Base-by-base conservation (phyloP, 805 yeast genomes). In the Metschnikowia amazonensis region DNA sequence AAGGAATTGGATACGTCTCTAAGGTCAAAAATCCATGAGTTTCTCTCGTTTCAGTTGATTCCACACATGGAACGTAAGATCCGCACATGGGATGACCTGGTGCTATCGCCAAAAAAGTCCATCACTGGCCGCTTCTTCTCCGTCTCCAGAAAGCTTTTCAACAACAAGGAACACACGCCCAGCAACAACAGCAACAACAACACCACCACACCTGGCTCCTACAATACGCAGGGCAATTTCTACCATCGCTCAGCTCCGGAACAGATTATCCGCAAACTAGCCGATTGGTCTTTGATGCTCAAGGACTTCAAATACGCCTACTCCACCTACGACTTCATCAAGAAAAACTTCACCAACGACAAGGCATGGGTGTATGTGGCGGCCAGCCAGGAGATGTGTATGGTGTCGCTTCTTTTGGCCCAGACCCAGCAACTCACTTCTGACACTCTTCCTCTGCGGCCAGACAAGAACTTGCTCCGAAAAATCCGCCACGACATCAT, bases 201-300 rank as follows among this genome's bases (percentile, higher is more conserved):
- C 66, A 44, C 56, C 67, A 51, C 55, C 3, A 42, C 45, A 52
- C 69, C 27, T 60, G 52, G 64, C 10, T 45, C 63, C 2, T 87
- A 75, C 63, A 78, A 77, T 57, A 52, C 68, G 4, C 67, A 65
- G 3, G 79, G 73, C 35, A 84, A 82, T 18, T 79, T 71, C 53
- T 89, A 89, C 59, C 65, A 77, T 35, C 77, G 80, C 9, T 70
- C 77, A 2, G 71, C 89, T 0, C 75, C 82, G 1, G 97, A 89
- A 55, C 85, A 87, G 59, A 73, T 79, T 35, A 73, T 89, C 23
- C 72, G 98, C 42, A 84, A 86, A 59, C 69, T 92, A 23, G 98
- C 95, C 0, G 99, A 94, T 62, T 88, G 95, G 88, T 81, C 89
- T 5, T 81, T 92, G 57, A 87, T 94, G 81, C 66, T 90, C n/a